Base-by-base conservation (phyloP, 2,329 filamentous ascomycete species). In the Phaeophleospora eucalypticola region DNA sequence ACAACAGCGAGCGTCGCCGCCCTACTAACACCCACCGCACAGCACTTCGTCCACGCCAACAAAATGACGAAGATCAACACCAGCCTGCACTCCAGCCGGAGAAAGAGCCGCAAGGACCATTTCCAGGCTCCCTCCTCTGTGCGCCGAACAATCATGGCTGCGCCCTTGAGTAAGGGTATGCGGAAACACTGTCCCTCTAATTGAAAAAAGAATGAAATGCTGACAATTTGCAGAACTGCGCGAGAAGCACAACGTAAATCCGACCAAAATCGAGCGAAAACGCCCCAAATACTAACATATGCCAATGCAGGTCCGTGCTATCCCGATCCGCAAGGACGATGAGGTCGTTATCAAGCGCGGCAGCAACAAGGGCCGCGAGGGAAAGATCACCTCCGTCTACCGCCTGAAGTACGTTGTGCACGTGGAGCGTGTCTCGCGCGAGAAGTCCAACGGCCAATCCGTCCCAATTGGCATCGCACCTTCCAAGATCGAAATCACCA, bases 51-150 rank as follows among this genome's bases (percentile, higher is more conserved):
- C 41, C 44, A 50, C 49, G 38, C 58, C 67, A 67, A 62, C 64
- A 80, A 72, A 73, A 87, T 87, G 84, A 80, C 77, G 69, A 87
- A 87, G 75, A 77, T 86, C 71, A 83, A 80, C 77, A 71, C 68
- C 67, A 69, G 71, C 66, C 69, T 89, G 68, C 73, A 80, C 74
- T 88, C 87, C 75, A 95, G 89, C 71, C 84, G 91, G 78, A 86
- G 91, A 80, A 98, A 98, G 89, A 93, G 89, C 78, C 89, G 93
- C 77, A 95, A 95, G 82, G 87, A 89, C 72, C 91, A 98, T 83
- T 98, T 95, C 84, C 79, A 81, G 73, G 93, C 93, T 63, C 89
- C 90, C 65, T 96, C 90, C 73, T 89, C 86, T 79, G 82, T 88
- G 71, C 90, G 93, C 76, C 89, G 93, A 72, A 81, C 85, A 67